Base-by-base conservation (phyloP, 2,329 filamentous ascomycete species). In the Hypomyces rosellus region DNA sequence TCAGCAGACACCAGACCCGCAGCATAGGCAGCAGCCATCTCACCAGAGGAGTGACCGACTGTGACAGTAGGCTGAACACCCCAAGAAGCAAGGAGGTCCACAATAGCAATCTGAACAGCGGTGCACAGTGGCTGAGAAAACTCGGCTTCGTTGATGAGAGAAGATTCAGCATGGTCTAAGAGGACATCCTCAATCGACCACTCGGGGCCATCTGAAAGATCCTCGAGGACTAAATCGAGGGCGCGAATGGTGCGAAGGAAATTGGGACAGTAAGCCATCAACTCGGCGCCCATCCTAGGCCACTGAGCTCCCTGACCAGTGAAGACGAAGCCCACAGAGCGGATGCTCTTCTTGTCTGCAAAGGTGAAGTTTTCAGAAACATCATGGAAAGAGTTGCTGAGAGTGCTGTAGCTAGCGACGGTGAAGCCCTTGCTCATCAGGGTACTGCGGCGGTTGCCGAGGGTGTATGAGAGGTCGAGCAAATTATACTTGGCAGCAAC, bases 1-100 rank as follows among this genome's bases (percentile, higher is more conserved):
- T 36, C 12, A 8, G 48, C 46, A 4, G 50, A 54, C 18, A 58
- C 20, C 12, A 36, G 43, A 1, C 56, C 56, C 4, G 62, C 51
- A 1, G 60, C 59, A 36, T 63, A 65, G 0, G 61, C 61, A 3
- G 64, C 63, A 0, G 55, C 64, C 5, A 66, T 64, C 45, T 66
- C 64, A 0, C 64, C 64, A 1, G 61, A 61, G 1, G 62, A 65
- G 34, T 71, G 63, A 7, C 70, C 68, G 2, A 63, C 72, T 30
- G 74, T 71, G 41, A 65, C 61, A 6, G 53, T 50, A 4, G 69
- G 66, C 12, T 56, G 50, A 14, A 71, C 48, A 4, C 59, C 60
- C 56, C 64, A 64, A 2, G 59, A 60, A 4, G 53, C 54, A 34
- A 69, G 62, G 1, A 69, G 50, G 14, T 66, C 60, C 4, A 69